Base-by-base conservation (phyloP, 1,284 basidiomycete genomes). In the Abortiporus biennis region DNA sequence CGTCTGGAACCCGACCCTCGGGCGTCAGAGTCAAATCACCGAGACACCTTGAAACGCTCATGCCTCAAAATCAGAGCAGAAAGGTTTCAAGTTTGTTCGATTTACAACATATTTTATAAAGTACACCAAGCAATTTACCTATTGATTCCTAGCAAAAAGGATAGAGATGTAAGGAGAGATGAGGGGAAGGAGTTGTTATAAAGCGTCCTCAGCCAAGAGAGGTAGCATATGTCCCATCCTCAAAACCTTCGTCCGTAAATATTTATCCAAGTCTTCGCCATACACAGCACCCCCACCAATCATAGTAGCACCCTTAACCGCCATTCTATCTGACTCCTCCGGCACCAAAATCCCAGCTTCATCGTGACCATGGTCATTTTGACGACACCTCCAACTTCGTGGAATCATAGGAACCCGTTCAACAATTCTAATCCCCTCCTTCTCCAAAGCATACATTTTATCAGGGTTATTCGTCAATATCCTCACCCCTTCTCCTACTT, bases 401-500 rank as follows among this genome's bases (percentile, higher is more conserved):
- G 95, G 95, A 3, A 97, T 81, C 95, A 99, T 99, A 27, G 87
- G 75, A 11, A 98, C 90, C 8, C 93, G 76, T 64, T 98, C 92
- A 4, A 72, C 70, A 23, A 99, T 80, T 20, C 62, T 68, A 43
- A 99, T 72, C 0, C 92, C 90, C 62, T 97, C 94, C 50, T 72
- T 74, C 60, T 87, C 77, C 49, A 99, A 66, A 36, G 93, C 92
- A 52, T 82, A 75, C 44, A 99, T 88, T 67, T 99, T 99, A 63
- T 95, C 94, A 12, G 96, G 95, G 63, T 99, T 99, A 67, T 99
- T 99, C 42, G 96, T 99, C 63, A 99, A 68, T 48, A 99, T 68
- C 41, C 90, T 72, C 31, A 96, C 78, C 27, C 81, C 79, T 45
- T 80, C 77, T 29, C 68, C 68, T 4, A 59, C 57, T 29, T 73